Conservation (phyloP, 192 early-diverging fungal genomes). For the Allomyces arbusculus region DNA sequence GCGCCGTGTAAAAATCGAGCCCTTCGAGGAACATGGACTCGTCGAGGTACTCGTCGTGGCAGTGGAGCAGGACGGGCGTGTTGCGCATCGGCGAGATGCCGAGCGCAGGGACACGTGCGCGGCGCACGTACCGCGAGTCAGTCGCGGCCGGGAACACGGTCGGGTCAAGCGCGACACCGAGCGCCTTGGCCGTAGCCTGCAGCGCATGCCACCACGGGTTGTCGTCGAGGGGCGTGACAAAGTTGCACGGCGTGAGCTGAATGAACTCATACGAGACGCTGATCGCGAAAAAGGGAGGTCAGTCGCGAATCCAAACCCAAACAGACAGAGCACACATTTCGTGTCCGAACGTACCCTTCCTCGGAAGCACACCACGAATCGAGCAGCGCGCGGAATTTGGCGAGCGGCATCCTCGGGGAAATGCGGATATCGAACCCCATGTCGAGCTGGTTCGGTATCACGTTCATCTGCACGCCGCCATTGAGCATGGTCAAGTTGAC, state of each 20-base stretch:
- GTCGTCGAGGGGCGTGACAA: conserved; percentile 26
- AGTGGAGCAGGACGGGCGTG: conserved; percentile 58
- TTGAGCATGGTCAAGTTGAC: conserved; percentile 58
- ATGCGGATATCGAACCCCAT: conserved; percentile 61
- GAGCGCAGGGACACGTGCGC: conserved; percentile 52
- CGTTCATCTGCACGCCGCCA: conserved; percentile 9
- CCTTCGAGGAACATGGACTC: conserved; percentile 51
- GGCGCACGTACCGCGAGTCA: conserved; percentile 57
- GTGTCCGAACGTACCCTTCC: conserved; percentile 13
- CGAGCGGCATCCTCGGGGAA: conserved; percentile 41
- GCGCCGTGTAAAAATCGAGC: conserved; percentile 45
- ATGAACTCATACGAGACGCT: conserved; percentile 43
- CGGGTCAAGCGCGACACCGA: conserved; percentile 29
- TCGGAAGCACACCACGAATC: conserved; percentile 18
- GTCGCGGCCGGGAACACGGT: conserved; percentile 76
- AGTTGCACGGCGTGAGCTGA: conserved; percentile 32
- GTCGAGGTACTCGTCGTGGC: conserved; percentile 68
- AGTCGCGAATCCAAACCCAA: neutral
- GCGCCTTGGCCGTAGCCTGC: conserved; percentile 26
- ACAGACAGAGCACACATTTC: neutral
- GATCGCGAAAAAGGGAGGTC: neutral
- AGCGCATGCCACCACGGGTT: conserved; percentile 53
- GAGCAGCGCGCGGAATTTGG: conserved; percentile 29
- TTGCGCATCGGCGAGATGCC: conserved; percentile 67
- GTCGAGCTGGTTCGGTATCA: conserved; percentile 48